Evolutionary conservation across 495 filamentous ascomycete species (phyloP), one percentile per base, ranked within the genome.

Genomic region (Aspergillus baeticus): DNA sequence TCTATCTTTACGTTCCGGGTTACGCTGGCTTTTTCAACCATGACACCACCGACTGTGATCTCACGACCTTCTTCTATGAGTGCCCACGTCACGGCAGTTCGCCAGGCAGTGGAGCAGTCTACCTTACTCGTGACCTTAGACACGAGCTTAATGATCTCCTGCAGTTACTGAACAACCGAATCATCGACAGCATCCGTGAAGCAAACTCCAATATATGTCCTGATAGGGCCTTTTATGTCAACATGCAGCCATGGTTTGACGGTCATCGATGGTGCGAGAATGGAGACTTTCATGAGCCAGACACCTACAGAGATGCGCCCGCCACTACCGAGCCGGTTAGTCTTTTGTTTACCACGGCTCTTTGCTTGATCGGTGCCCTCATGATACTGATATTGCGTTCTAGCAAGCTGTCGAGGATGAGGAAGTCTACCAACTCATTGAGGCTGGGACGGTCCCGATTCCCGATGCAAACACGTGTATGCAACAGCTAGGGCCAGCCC

Each of bases 21-120:
- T 51, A 51, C 23, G 23, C 26, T 5, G 33, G 33, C 48, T 51
- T 51, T 35, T 51, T 51, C 48, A 51, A 51, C 34, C 33, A 37
- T 10, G 48, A 37, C 18, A 51, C 48, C 48, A 51, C 48, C 48
- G 48, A 37, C 17, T 38, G 33, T 15, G 48, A 34, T n/a, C 22
- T 17, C 22, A 10, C 45, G 10, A 34, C 31, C 1, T 50, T 50
- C 46, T 33, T 36, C 46, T 31, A 33, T 26, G 31, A 11, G 44
- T n/a, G n/a, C n/a, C n/a, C n/a, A n/a, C n/a, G n/a, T n/a, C n/a
- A n/a, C n/a, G n/a, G n/a, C n/a, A n/a, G n/a, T n/a, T n/a, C n/a
- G n/a, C n/a, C n/a, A n/a, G n/a, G n/a, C n/a, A 13, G 44, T 21
- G 44, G 44, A 10, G 22, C 3, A 21, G 48, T 51, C 33, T 39